Evolutionary conservation across 2,329 filamentous ascomycete species (phyloP).

Genomic region (Claviceps pazoutovae): DNA sequence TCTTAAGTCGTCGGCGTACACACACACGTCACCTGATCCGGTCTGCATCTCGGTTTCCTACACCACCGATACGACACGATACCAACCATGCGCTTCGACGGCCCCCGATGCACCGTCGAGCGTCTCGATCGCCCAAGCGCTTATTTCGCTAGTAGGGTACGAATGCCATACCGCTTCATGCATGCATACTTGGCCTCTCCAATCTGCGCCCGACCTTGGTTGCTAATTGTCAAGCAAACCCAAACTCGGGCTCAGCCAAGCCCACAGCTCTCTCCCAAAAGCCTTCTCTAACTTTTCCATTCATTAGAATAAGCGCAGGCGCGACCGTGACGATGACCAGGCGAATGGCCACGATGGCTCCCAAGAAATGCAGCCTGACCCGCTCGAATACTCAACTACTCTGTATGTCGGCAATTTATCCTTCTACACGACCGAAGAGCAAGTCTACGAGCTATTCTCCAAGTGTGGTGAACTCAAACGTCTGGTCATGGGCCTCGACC

Average conservation of each 20-base stretch:
- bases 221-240: not conserved
- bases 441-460: constrained; percentile 91
- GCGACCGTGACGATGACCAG: constrained; percentile 45
- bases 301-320: constrained; percentile 56
- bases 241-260: not conserved
- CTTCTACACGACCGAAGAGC: constrained; percentile 97
- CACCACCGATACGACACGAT: not conserved
- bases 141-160: constrained; percentile 75
- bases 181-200: not conserved
- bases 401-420: constrained; percentile 98
- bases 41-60: not conserved
- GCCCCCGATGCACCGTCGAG: constrained; percentile 61
- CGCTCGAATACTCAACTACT: constrained; percentile 75
- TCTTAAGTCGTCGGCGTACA: not conserved
- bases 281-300: not conserved
- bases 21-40: not conserved
- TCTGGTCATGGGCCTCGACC: constrained; percentile 91
- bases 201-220: too few species aligned
- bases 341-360: constrained; percentile 18
- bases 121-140: constrained; percentile 88
- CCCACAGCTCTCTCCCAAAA: constrained; percentile 2
- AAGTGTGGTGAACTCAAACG: constrained; percentile 98
- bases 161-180: constrained; percentile 10
- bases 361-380: constrained; percentile 46
- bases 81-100: constrained; percentile 31